Conservation (phyloP, 116 monocot genomes). For the Zostera marina region DNA sequence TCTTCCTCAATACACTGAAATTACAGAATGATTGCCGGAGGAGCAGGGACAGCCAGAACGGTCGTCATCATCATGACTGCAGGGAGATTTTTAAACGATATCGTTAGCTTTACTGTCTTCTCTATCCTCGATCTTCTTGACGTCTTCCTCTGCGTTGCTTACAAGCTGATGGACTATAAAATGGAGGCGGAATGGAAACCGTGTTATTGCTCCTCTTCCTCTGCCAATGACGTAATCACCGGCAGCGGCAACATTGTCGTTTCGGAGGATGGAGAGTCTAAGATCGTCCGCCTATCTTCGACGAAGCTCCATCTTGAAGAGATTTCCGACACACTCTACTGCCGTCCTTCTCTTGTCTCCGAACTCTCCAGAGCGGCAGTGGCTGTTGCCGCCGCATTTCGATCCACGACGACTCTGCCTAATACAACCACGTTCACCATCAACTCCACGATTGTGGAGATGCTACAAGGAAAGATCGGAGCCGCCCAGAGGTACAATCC, state of each 20-base stretch:
- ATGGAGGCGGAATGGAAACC: slow-evolving; percentile 72
- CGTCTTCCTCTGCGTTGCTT: slow-evolving; percentile 51
- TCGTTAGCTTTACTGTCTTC: slow-evolving; percentile 60
- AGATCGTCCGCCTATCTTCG: slow-evolving; percentile 46
- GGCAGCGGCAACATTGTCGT: slow-evolving; percentile 35
- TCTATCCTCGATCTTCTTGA: slow-evolving; percentile 47
- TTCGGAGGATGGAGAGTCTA: slow-evolving; percentile 37
- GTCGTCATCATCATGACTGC: neutral
- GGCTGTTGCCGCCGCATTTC: slow-evolving; percentile 3
- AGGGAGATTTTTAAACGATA: slow-evolving; percentile 26
- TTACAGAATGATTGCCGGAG: neutral
- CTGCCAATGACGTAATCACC: slow-evolving; percentile 34
- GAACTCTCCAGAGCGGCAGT: slow-evolving; percentile 30
- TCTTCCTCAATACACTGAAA: neutral
- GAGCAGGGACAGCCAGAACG: neutral
- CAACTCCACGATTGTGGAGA: slow-evolving; percentile 70
- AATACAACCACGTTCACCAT: slow-evolving; percentile 41
- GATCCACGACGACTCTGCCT: slow-evolving; percentile 2
- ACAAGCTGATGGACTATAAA: slow-evolving; percentile 60
- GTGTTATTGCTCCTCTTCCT: slow-evolving; percentile 67
- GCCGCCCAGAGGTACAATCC: slow-evolving; percentile 17
- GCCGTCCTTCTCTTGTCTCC: slow-evolving; percentile 42
- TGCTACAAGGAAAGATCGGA: slow-evolving; percentile 68
- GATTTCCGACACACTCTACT: slow-evolving; percentile 74
- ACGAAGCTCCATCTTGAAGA: slow-evolving; percentile 69